Base-by-base conservation (phyloP, 2,329 filamentous ascomycete genomes). In the Xylaria sp. region DNA sequence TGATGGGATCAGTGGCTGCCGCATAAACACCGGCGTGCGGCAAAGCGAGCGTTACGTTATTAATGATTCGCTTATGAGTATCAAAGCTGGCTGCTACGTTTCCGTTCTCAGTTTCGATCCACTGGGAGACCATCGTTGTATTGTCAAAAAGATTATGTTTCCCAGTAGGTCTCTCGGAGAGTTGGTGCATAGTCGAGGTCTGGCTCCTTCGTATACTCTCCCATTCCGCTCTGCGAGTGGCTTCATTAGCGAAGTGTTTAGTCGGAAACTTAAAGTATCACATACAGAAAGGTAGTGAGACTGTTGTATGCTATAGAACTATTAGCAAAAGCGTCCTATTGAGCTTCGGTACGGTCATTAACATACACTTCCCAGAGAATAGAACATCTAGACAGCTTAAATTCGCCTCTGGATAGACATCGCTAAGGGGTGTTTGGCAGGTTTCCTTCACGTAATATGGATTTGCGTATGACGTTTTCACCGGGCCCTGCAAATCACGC, bases 1-100 rank as follows among this genome's bases (percentile, higher is more conserved):
- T 94, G 8, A 77, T 73, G 0, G 80, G 76, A 67, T 89, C 80
- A 8, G 80, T 83, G 0, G 89, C 87, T 0, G 91, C 91, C 12
- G 80, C 76, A 35, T 90, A 87, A 0, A 95, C 82, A 45, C 79
- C 87, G 0, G 87, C 81, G 69, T 95, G 92, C 0, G 92, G 92
- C 83, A 94, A 89, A 0, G 90, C 90, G 67, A 94, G 81, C 0
- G 89, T 91, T 25, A 92, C 86, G 66, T 94, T 93, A 72, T 93
- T 91, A 69, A 94, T 79, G 38, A 90, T 81, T 25, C 90, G 81
- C 0, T 79, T 76, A 56, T 85, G 74, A 11, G 80, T 72, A 4
- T 79, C 72, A 3, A 82, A 89, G 0, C 80, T 77, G 3, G 77
- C 74, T 0, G 80, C 80, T 17, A 87, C 82, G 58, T 91, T 80